These are phyloP conservation scores for Globisporangium paroecandrum DNA, from an alignment of 352 stramenopile genomes.

Conservation along the genomic window DNA sequence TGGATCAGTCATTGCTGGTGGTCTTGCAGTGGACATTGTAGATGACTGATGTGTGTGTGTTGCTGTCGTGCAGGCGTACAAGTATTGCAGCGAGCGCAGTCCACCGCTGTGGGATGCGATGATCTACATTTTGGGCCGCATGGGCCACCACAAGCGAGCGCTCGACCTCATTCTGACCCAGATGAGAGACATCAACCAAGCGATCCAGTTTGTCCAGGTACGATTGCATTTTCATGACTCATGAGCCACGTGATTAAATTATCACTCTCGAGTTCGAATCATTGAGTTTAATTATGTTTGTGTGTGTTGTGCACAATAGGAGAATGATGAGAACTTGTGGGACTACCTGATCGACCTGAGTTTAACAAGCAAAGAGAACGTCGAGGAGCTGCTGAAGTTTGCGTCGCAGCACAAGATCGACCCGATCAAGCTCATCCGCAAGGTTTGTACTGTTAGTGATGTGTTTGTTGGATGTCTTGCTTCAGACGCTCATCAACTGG, in stretches of 20 bases:
- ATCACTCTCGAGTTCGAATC: background rate
- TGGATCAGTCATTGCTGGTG: background rate
- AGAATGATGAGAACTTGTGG: conserved; percentile 73
- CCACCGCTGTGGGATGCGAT: conserved; percentile 82
- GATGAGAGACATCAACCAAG: conserved; percentile 74
- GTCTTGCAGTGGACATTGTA: background rate
- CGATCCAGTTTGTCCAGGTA: conserved; percentile 78
- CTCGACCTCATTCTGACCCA: conserved; percentile 83
- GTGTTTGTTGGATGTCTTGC: background rate
- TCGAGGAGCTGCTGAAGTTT: conserved; percentile 69
- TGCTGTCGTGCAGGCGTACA: conserved; percentile 45
- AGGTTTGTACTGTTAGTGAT: conserved; percentile 34
- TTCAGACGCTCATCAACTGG: background rate
- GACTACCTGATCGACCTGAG: conserved; percentile 84
- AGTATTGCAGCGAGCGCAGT: conserved; percentile 69
- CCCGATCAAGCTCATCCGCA: conserved; percentile 79
- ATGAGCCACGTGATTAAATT: background rate
- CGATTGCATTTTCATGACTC: background rate
- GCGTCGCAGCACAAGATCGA: conserved; percentile 82
- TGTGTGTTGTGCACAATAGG: conserved; percentile 16
- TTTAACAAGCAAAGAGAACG: conserved; percentile 70
- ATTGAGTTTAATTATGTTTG: background rate
- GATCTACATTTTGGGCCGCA: conserved; percentile 85
- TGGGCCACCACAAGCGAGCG: conserved; percentile 84
- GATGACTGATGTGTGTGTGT: background rate